Evolutionary conservation across 164 flowering plant species (phyloP), one percentile per base, ranked within the genome.

Genomic region (Umbilicus rupestris): DNA sequence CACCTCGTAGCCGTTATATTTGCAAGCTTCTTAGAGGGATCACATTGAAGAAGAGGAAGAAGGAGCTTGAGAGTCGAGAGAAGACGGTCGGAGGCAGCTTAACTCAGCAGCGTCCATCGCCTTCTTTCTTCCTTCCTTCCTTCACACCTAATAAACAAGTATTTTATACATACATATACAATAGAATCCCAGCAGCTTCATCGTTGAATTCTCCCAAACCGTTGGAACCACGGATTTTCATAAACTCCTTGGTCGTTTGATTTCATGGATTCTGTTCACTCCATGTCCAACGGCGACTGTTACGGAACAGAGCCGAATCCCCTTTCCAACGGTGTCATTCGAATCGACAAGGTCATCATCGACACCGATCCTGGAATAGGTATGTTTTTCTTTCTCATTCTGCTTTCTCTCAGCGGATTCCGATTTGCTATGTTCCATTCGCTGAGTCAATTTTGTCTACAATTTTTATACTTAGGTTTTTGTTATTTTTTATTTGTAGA

Each of bases 301-400:
- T 58, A 14, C 35, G 24, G 68, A 1, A 63, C 64, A 31, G 70
- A 62, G 42, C 33, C 39, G 30, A 30, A 22, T 16, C 17, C 33
- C 44, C 26, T 45, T 39, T 58, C 58, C 45, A 52, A 69, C n/a
- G 35, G 66, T 65, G 39, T 52, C 68, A 22, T 46, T 0, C 22
- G 9, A 31, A 29, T 63, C 74, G 74, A 79, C 17, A 91, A 87
- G 82, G 62, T 91, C 79, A 88, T 91, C 70, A 91, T 91, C 66
- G 97, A 91, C 55, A 89, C 97, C 24, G 97, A 91, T 75, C 97
- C 97, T 52, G 97, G 97, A 60, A 90, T 90, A 70, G 95, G 97
- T 90, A 47, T 41, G 72, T 52, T 28, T 45, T 50, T 35, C 29
- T 58, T 64, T 24, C n/a, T 62, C 45, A 33, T 66, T 69, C 31